A percentile compares a stretch with the other conserved stretches of the same genome.
Conservation (phyloP, 2,329 filamentous ascomycete genomes). For the Colletotrichum graminicola region DNA sequence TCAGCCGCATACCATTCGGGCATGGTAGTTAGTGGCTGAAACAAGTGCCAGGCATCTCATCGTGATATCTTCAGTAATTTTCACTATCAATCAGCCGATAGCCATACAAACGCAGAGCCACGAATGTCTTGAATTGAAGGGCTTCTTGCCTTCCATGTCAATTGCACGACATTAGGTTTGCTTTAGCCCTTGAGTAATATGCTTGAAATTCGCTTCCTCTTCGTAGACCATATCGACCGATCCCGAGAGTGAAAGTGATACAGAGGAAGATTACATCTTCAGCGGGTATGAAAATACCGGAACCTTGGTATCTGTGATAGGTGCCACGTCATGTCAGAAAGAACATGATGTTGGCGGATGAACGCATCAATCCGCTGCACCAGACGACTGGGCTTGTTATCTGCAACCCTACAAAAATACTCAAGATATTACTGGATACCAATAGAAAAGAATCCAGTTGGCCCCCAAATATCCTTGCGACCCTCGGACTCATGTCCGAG, state of each 20-base stretch:
- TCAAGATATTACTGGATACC: no score
- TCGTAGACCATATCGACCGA: neutral
- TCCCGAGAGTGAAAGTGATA: neutral
- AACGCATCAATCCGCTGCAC: neutral
- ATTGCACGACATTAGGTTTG: no score
- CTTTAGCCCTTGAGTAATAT: neutral
- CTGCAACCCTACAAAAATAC: no score
- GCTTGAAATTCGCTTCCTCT: neutral
- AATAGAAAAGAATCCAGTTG: neutral
- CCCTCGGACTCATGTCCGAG: neutral
- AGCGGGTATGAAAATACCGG: neutral
- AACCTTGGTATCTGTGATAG: no score
- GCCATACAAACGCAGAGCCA: neutral
- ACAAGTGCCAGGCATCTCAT: neutral
- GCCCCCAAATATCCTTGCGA: neutral
- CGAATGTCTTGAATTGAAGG: neutral
- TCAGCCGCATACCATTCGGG: neutral
- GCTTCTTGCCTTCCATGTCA: neutral
- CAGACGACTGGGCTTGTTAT: neutral
- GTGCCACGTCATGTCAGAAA: conserved; percentile 1
- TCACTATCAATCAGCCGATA: neutral
- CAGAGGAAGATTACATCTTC: neutral
- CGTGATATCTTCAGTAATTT: neutral
- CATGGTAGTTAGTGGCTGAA: no score
- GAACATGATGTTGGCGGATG: neutral